phyloP scores from a whole-genome alignment of 1,284 basidiomycete genomes.

The Chalciporus sp. region DNA sequence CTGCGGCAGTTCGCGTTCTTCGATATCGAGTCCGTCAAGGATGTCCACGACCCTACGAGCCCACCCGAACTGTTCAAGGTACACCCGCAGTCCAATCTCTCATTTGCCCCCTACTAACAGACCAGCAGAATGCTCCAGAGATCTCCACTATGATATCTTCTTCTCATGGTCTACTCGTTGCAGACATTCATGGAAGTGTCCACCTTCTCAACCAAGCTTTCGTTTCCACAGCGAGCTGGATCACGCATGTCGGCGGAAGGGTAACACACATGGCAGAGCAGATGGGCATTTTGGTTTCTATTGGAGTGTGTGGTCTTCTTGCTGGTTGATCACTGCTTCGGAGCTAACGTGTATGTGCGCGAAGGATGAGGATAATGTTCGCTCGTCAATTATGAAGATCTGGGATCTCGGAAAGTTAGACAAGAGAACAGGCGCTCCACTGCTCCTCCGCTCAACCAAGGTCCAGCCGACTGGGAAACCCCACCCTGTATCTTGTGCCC shows the following conservation, averaged over 20 bases:
- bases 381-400: constrained; percentile 83
- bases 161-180: constrained; percentile 66
- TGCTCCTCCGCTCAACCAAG: constrained; percentile 75
- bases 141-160: constrained; percentile 70
- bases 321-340: constrained; percentile 1
- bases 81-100: constrained; percentile 6
- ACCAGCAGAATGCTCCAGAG: constrained; percentile 60
- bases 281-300: constrained; percentile 77
- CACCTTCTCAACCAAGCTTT: constrained; percentile 79
- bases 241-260: constrained; percentile 73
- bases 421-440: constrained; percentile 68
- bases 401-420: constrained; percentile 86
- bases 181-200: constrained; percentile 81
- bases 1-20: constrained; percentile 89
- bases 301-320: constrained; percentile 65
- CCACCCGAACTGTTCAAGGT: constrained; percentile 81
- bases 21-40: constrained; percentile 73
- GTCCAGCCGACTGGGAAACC: constrained; percentile 78
- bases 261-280: constrained; percentile 87
- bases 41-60: constrained; percentile 74
- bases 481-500: constrained; percentile 65
- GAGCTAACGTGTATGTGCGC: constrained; percentile 7
- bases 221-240: constrained; percentile 71
- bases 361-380: constrained; percentile 78
- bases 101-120: constrained; percentile 3